These are phyloP conservation scores for Phaseolus lunatus DNA, from an alignment of 306 rosid genomes.

Conservation along the genomic window DNA sequence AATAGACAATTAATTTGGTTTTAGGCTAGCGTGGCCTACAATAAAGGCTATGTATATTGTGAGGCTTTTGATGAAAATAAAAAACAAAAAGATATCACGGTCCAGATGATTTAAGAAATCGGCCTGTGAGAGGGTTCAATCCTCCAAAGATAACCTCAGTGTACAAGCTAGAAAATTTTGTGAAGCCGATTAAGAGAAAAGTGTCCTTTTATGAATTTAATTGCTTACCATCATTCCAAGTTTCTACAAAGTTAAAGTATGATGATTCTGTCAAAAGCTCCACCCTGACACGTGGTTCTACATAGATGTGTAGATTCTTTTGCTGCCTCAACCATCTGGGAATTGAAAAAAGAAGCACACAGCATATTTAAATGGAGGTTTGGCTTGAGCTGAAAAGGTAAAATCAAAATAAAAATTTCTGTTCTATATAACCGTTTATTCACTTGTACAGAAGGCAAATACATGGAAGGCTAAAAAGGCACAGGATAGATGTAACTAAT, in stretches of 20 bases:
- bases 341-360: slow-evolving; percentile 13
- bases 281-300: slow-evolving; percentile 81
- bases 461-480: slow-evolving; percentile 19
- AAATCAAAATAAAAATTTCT: slow-evolving; percentile 16
- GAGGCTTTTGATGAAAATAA: background rate
- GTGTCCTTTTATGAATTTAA: slow-evolving; percentile 26
- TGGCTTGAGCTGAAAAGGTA: slow-evolving; percentile 16
- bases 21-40: background rate
- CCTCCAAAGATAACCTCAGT: slow-evolving; percentile 30
- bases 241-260: slow-evolving; percentile 76
- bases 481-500: slow-evolving; percentile 10
- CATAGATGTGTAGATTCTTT: slow-evolving; percentile 72
- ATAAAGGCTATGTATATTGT: background rate
- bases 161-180: slow-evolving; percentile 14
- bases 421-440: slow-evolving; percentile 19
- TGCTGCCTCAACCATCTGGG: slow-evolving; percentile 90
- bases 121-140: background rate
- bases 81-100: background rate
- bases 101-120: slow-evolving; percentile 12
- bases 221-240: slow-evolving; percentile 86
- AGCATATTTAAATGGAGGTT: slow-evolving; percentile 31
- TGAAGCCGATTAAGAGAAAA: slow-evolving; percentile 20
- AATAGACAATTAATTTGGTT: background rate
- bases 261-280: slow-evolving; percentile 83
- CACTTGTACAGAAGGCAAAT: slow-evolving; percentile 29